Evolutionary conservation across 2,329 filamentous ascomycete genomes (phyloP).

Genomic region (Leptographium wingfieldii): DNA sequence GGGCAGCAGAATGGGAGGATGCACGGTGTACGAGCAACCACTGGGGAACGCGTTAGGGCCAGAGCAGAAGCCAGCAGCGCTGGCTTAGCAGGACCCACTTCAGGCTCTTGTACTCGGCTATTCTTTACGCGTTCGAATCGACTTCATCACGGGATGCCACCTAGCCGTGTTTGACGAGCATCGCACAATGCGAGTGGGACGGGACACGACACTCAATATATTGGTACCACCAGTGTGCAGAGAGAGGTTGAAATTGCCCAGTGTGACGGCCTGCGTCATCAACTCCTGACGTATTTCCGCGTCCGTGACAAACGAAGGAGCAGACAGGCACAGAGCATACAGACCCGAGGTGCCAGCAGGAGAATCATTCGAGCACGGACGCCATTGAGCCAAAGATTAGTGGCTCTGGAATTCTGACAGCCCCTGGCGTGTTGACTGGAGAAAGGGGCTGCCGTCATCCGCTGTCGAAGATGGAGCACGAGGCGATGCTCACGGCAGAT

Average conservation of each 20-base stretch:
- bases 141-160: background rate
- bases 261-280: background rate
- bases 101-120: background rate
- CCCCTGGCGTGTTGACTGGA: no score
- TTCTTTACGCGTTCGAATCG: background rate
- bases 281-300: background rate
- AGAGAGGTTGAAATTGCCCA: background rate
- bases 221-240: background rate
- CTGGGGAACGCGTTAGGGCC: background rate
- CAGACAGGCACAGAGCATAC: background rate
- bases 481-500: slow-evolving; percentile 16
- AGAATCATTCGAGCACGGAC: background rate
- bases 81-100: background rate
- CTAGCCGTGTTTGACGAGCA: background rate
- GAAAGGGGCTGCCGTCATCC: no score
- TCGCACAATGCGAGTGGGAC: background rate
- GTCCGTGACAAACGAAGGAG: background rate
- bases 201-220: background rate
- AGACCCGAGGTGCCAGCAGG: background rate
- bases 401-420: no score
- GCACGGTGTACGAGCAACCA: background rate
- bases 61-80: background rate
- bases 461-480: slow-evolving; percentile 7
- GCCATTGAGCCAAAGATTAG: no score
- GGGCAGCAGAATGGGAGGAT: background rate